These are phyloP conservation scores for Pholiota adiposa DNA, from an alignment of 1,284 basidiomycete genomes.

Conservation along the genomic window DNA sequence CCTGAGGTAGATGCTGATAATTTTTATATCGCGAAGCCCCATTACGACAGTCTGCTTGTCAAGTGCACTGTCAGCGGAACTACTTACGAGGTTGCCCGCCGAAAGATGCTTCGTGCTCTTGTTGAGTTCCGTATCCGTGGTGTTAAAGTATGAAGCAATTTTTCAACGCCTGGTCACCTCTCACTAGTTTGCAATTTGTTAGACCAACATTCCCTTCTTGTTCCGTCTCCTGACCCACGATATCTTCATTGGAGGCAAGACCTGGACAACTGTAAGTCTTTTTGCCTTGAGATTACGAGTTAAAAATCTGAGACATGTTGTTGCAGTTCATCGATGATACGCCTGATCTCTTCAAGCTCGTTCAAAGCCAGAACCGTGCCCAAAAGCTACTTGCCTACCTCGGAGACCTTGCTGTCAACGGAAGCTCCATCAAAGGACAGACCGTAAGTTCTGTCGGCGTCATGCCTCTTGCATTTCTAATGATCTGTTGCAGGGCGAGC, in stretches of 20 bases:
- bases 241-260: slow-evolving; percentile 94
- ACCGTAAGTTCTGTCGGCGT: slow-evolving; percentile 40
- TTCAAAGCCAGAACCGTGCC: slow-evolving; percentile 97
- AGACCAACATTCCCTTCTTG: slow-evolving; percentile 99
- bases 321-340: slow-evolving; percentile 97
- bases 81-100: slow-evolving; percentile 96
- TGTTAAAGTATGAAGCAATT: slow-evolving; percentile 73
- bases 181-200: slow-evolving; percentile 1
- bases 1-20: slow-evolving; percentile 1
- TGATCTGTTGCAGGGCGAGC: slow-evolving; percentile 70
- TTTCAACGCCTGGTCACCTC: background rate
- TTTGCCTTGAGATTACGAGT: background rate
- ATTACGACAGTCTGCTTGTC: slow-evolving; percentile 98
- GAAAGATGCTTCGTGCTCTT: slow-evolving; percentile 98
- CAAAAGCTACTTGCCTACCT: slow-evolving; percentile 98
- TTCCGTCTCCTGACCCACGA: slow-evolving; percentile 99
- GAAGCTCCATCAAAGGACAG: slow-evolving; percentile 95
- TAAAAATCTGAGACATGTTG: background rate
- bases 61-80: slow-evolving; percentile 97
- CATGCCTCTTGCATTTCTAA: slow-evolving; percentile 8
- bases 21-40: slow-evolving; percentile 60
- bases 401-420: slow-evolving; percentile 98
- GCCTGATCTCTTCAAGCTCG: slow-evolving; percentile 97
- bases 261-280: slow-evolving; percentile 89
- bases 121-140: slow-evolving; percentile 99